These are phyloP conservation scores for Trametes coccinea DNA, from an alignment of 768 basidiomycete species.

Conservation along the genomic window DNA sequence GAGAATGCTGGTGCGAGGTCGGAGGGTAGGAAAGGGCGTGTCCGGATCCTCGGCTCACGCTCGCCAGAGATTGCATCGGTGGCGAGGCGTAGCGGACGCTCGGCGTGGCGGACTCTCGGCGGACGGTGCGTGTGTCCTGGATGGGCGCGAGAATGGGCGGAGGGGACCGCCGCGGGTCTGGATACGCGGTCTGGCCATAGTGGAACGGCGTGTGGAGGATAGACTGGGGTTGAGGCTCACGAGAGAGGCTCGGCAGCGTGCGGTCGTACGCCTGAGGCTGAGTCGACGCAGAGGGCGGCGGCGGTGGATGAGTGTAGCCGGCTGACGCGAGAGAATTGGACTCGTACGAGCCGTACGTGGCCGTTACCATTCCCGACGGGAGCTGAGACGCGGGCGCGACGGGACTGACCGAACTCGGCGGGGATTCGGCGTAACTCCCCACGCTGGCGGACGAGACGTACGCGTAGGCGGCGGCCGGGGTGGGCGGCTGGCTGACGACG, in stretches of 20 bases:
- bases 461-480: slow-evolving; percentile 7
- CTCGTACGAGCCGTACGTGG: slow-evolving; percentile 17
- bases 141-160: slow-evolving; percentile 28
- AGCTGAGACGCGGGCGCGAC: slow-evolving; percentile 4
- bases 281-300: background rate
- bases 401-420: slow-evolving; percentile 10
- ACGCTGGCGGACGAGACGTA: background rate
- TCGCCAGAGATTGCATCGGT: slow-evolving; percentile 6
- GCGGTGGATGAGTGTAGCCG: slow-evolving; percentile 17
- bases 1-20: background rate
- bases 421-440: slow-evolving; percentile 8
- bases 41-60: slow-evolving; percentile 10
- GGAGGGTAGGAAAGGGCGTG: slow-evolving; percentile 14
- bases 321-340: slow-evolving; percentile 19
- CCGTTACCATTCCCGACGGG: background rate
- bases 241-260: slow-evolving; percentile 12
- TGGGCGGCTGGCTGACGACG: slow-evolving; percentile 16
- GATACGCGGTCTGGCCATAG: slow-evolving; percentile 6
- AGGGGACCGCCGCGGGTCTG: slow-evolving; percentile 7
- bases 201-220: slow-evolving; percentile 1
- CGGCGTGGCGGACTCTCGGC: background rate
- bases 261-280: slow-evolving; percentile 10
- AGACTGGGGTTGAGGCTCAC: background rate
- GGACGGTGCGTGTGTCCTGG: slow-evolving; percentile 17
- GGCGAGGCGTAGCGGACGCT: slow-evolving; percentile 1